Evolutionary conservation across 1,139 yeast species (phyloP), one percentile per base, ranked within the genome.

Genomic region (Suhomyces wounanorum): DNA sequence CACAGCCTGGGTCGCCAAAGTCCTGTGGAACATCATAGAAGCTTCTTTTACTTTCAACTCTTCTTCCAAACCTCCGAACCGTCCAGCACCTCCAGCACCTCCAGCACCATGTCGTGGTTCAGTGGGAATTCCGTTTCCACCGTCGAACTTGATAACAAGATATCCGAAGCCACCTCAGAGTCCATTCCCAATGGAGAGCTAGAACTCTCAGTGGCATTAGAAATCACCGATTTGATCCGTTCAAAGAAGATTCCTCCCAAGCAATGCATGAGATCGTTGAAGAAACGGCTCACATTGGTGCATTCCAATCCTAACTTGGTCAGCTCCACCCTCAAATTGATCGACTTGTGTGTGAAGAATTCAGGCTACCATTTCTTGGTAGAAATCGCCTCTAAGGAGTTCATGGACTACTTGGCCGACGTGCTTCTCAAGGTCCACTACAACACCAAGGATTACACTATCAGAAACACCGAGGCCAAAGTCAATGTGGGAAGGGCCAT

Each of bases 101-200:
- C 23, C 41, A 16, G 26, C 42, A 44, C 11, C 28, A 82, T 82
- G 87, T 79, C 91, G 44, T 86, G 92, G 92, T 85, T 85, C 64
- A 70, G 80, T 25, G 71, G 73, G 37, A 64, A 69, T 9, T 66
- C 81, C 2, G 69, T 73, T 17, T 68, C 77, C 16, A 69, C 76
- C 4, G 78, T 78, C 18, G 79, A 75, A 52, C 72, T 89, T 41
- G 96, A 88, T 56, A 78, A 75, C 51, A 82, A 85, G 59, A 82
- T 92, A 47, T 80, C 79, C 49, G 83, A 81, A 57, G 96, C 97
- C 13, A 91, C 98, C 0, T 86, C 94, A 33, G 97, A 90, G 66
- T 73, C 89, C 18, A 87, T 94, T 48, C 98, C 98, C 2, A 85
- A 88, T 62, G 99, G 98, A 2, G 97, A 91, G 60, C 79, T 89